Evolutionary conservation across 2,329 filamentous ascomycete species (phyloP).

Genomic region (Cercospora zeae-maydis): DNA sequence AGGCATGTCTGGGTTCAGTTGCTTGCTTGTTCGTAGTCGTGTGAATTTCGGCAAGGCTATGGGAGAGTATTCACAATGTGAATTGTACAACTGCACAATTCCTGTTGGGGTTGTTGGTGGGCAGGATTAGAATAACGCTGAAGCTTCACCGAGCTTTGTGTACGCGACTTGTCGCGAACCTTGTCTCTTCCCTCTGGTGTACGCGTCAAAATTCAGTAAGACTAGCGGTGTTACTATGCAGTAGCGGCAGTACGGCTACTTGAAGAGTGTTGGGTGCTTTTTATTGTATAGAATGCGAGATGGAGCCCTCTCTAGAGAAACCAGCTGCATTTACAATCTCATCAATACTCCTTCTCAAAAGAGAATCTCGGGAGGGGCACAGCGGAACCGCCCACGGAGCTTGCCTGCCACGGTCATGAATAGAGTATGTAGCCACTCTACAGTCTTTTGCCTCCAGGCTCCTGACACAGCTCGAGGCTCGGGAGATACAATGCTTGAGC

Average conservation of each 20-base stretch:
- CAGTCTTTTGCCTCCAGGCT: neutral
- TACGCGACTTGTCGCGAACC: too few species aligned
- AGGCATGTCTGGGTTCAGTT: neutral
- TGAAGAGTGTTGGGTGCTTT: too few species aligned
- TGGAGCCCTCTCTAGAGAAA: too few species aligned
- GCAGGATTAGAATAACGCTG: neutral
- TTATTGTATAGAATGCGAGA: too few species aligned
- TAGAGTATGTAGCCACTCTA: neutral
- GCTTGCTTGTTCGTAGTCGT: too few species aligned
- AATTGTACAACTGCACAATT: neutral
- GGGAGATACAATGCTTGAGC: neutral
- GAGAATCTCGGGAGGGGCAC: neutral
- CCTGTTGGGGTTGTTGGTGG: neutral
- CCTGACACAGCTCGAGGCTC: neutral
- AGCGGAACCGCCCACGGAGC: neutral
- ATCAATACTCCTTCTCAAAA: neutral
- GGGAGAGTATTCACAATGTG: neutral
- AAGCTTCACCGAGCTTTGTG: too few species aligned
- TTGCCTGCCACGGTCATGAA: neutral
- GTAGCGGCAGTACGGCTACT: too few species aligned
- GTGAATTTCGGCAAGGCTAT: neutral
- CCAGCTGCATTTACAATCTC: neutral
- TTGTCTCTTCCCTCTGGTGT: too few species aligned
- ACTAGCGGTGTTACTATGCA: too few species aligned
- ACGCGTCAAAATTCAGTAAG: too few species aligned